A percentile compares a stretch with the other conserved stretches of the same genome.
These are phyloP conservation scores for Oryza officinalis DNA, from an alignment of 176 grass and related monocot genomes.

Conservation along the genomic window DNA sequence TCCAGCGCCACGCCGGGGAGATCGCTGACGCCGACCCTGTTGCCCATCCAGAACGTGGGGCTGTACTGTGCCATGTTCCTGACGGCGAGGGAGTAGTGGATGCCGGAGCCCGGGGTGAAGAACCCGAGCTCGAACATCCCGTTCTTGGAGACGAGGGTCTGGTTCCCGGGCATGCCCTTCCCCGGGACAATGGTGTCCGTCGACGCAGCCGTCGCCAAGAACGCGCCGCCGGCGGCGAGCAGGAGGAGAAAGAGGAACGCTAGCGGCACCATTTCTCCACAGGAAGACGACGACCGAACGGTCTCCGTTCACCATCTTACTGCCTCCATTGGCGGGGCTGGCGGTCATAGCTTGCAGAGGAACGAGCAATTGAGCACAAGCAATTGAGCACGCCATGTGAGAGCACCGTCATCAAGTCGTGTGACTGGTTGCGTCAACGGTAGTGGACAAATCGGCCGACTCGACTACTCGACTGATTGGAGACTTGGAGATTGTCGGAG, in stretches of 20 bases:
- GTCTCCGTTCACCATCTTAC: not conserved
- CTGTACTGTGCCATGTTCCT: not conserved
- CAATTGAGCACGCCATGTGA: too few relatives aligned
- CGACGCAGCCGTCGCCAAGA: not conserved
- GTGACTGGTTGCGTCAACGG: too few relatives aligned
- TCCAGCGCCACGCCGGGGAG: conserved; percentile 1
- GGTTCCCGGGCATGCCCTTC: conserved; percentile 17
- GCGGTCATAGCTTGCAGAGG: too few relatives aligned
- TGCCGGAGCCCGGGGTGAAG: not conserved
- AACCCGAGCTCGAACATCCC: conserved; percentile 29
- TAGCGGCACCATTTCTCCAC: not conserved
- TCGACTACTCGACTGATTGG: too few relatives aligned
- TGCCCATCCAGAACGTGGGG: conserved; percentile 19
- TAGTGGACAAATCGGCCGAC: too few relatives aligned
- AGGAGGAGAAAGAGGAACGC: conserved; percentile 10
- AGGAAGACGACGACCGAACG: not conserved
- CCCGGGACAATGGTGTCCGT: conserved; percentile 12
- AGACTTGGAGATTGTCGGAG: too few relatives aligned
- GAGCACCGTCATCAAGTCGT: too few relatives aligned
- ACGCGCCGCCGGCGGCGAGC: not conserved
- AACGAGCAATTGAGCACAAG: too few relatives aligned
- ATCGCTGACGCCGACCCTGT: conserved; percentile 25
- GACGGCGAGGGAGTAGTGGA: conserved; percentile 24
- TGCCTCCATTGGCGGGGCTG: not conserved
- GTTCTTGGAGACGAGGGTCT: conserved; percentile 32